phyloP scores from a whole-genome alignment of 1,284 basidiomycete species.

The Cronartium quercuum region DNA sequence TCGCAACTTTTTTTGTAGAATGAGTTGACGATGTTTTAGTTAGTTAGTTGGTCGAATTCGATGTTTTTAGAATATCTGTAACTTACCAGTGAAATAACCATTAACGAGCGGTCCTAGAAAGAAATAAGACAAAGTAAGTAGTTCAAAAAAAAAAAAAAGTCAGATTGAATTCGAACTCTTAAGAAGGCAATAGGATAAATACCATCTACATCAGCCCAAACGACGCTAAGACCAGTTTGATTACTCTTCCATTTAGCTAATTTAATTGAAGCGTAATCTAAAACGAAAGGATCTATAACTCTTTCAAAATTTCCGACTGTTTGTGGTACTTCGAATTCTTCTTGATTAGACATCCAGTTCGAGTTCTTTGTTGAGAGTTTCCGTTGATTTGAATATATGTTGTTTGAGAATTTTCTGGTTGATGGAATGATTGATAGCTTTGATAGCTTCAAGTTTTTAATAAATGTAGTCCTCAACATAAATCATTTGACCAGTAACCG shows the following conservation, averaged over 20 bases:
- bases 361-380: not conserved
- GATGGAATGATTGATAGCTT: too few relatives aligned
- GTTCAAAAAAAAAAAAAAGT: not conserved
- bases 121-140: slow-evolving; percentile 38
- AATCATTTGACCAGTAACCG: too few relatives aligned
- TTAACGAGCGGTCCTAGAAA: slow-evolving; percentile 73
- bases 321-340: not conserved
- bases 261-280: not conserved
- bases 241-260: not conserved
- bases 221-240: slow-evolving; percentile 3
- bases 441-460: too few relatives aligned
- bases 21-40: slow-evolving; percentile 5
- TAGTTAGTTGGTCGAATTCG: slow-evolving; percentile 29
- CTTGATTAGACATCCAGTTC: not conserved
- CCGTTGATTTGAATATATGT: too few relatives aligned
- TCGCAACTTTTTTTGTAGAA: slow-evolving; percentile 29
- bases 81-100: slow-evolving; percentile 74
- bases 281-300: not conserved
- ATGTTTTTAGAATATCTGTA: not conserved
- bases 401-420: too few relatives aligned
- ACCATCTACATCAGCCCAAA: slow-evolving; percentile 2
- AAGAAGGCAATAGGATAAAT: not conserved
- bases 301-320: not conserved
- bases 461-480: too few relatives aligned
- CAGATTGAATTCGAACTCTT: not conserved